Percentiles rank a stretch among this genome's conserved stretches.
Conservation (phyloP, 164 flowering plant species). For the grape (Vitis vinifera) region ASM3070453v1 NC_081815.1:6609501-6610000, state of each 20-base stretch:
- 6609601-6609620: background rate
- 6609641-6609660: background rate
- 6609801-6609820: conserved; percentile 92
- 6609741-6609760: conserved; percentile 96
- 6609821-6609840: conserved; percentile 70
- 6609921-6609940: conserved; percentile 67
- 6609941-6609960: conserved; percentile 81
- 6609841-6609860: conserved; percentile 70
- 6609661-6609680: background rate
- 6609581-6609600: background rate
- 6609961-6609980: conserved; percentile 85
- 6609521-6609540: background rate
- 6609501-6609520: background rate
- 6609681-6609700: conserved; percentile 82
- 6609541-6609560: background rate
- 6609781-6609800: conserved; percentile 65
- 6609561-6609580: background rate
- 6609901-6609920: conserved; percentile 52
- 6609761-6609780: conserved; percentile 91
- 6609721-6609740: conserved; percentile 83
- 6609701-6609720: conserved; percentile 83
- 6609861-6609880: conserved; percentile 61
- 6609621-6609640: background rate
- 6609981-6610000: conserved; percentile 76
- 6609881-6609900: conserved; percentile 62